Percentiles rank a stretch among this genome's conserved stretches.
Evolutionary conservation across 176 grass and related monocot genomes (phyloP).

Genomic region (Bothriochloa decipiens): DNA sequence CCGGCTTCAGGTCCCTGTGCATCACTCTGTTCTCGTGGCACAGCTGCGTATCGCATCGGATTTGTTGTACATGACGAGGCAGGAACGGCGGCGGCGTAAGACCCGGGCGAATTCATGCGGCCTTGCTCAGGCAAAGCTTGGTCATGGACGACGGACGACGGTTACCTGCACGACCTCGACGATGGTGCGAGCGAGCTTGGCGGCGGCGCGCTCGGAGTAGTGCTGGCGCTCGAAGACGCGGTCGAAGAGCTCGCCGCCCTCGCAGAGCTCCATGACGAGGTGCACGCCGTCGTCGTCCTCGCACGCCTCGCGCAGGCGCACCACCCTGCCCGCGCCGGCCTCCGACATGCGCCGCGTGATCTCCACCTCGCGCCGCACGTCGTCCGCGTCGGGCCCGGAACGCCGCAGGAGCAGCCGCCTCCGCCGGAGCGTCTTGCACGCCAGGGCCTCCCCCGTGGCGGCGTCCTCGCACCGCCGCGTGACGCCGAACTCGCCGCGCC

Average conservation of each 20-base stretch:
- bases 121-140: not conserved
- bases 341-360: conserved; percentile 60
- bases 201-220: conserved; percentile 71
- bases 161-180: conserved; percentile 71
- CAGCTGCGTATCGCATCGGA: conserved; percentile 21
- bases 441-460: conserved; percentile 60
- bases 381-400: conserved; percentile 50
- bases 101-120: not conserved
- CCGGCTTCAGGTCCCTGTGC: conserved; percentile 76
- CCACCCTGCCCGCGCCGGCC: conserved; percentile 34
- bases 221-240: conserved; percentile 59
- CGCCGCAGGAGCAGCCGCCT: conserved; percentile 49
- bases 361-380: conserved; percentile 77
- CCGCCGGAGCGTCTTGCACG: conserved; percentile 84
- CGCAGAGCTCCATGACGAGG: conserved; percentile 75
- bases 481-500: conserved; percentile 86
- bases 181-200: conserved; percentile 71
- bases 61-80: not conserved
- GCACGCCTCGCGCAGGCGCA: conserved; percentile 58
- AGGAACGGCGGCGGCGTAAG: not conserved
- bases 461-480: conserved; percentile 66
- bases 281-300: conserved; percentile 68
- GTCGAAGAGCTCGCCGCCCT: conserved; percentile 80
- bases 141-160: not conserved
- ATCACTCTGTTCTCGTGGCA: conserved; percentile 69